Base-by-base conservation (phyloP, 139 green algal genomes). In the Tetratostichococcus sp. region DNA sequence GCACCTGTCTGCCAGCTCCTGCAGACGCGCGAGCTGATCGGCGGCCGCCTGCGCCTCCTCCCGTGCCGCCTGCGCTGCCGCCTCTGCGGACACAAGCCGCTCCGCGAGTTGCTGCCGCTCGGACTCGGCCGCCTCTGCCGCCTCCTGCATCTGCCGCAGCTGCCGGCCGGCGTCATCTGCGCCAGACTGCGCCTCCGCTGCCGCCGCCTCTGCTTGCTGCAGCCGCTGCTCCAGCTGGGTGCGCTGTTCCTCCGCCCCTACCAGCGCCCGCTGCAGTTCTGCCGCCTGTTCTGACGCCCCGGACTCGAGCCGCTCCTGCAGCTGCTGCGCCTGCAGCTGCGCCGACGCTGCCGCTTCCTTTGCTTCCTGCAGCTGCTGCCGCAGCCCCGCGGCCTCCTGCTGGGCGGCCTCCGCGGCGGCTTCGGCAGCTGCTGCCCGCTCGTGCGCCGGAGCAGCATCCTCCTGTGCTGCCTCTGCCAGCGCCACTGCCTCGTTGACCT, bases 31-130 rank as follows among this genome's bases (percentile, higher is more conserved):
- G 22, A 66, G 58, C 25, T 66, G 11, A 17, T 66, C 58, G 58
- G 14, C 30, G 69, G 21, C 14, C 5, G n/a, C 35, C 11, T 65
- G 35, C 35, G 43, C 14, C 69, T 73, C 66, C 42, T 73, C 30
- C 67, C 73, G 66, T 42, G 62, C 62, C 28, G 50, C n/a, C 39
- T 78, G 74, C 74, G 71, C 31, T 33, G 42, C 67, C 66, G 67
- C 65, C 42, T 73, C 66, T 31, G 32, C 74, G 28, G n/a, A 43
- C 30, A 59, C 42, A 42, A 74, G 43, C 74, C 74, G 67, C 42
- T 32, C 22, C 22, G 30, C 21, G 31, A 74, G 43, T 43, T 69
- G 35, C 43, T 65, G 28, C 62, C n/a, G 62, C n/a, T 68, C 62
- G 26, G 62, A 5, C 6, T 35, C 11, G 8, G 26, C 62, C 5